These are phyloP conservation scores for Scleromitrula shiraiana DNA, from an alignment of 2,329 filamentous ascomycete genomes.

Conservation along the genomic window DNA sequence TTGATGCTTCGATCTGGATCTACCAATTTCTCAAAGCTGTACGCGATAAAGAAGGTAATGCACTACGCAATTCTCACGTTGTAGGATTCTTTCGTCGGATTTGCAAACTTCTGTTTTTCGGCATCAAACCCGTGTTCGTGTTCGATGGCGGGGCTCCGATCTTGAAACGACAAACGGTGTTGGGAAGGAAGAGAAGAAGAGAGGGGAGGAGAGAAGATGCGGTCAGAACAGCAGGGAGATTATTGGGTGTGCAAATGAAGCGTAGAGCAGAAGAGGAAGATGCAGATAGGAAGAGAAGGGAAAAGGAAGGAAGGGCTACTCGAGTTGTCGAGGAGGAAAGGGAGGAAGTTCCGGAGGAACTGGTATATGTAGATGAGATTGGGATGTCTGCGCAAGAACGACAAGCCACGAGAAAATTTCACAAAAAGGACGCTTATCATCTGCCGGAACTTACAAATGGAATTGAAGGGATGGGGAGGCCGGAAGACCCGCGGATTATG, in stretches of 20 bases:
- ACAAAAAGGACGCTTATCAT: slow-evolving; percentile 91
- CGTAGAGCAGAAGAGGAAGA: slow-evolving; percentile 79
- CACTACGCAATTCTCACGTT: slow-evolving; percentile 88
- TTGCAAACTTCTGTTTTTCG: slow-evolving; percentile 94
- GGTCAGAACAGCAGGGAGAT: slow-evolving; percentile 77
- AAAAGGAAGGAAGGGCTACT: slow-evolving; percentile 33
- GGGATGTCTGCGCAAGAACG: slow-evolving; percentile 74
- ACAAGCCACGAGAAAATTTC: slow-evolving; percentile 66
- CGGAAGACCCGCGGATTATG: slow-evolving; percentile 94
- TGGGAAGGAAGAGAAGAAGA: slow-evolving; percentile 64
- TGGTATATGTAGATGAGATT: slow-evolving; percentile 88
- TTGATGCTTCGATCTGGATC: slow-evolving; percentile 99
- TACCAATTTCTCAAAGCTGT: slow-evolving; percentile 99
- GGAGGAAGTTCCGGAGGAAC: slow-evolving; percentile 54
- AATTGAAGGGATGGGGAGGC: slow-evolving; percentile 77
- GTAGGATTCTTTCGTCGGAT: slow-evolving; percentile 98
- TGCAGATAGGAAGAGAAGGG: slow-evolving; percentile 45
- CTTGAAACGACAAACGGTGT: slow-evolving; percentile 86
- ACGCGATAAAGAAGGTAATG: slow-evolving; percentile 96
- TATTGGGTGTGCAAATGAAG: slow-evolving; percentile 92
- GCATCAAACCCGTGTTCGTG: slow-evolving; percentile 93
- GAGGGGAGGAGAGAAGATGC: slow-evolving; percentile 93
- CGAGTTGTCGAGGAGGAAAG: slow-evolving; percentile 52
- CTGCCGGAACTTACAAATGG: slow-evolving; percentile 74
- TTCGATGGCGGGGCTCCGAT: slow-evolving; percentile 93